Evolutionary conservation across 805 yeast species (phyloP).

Genomic region (Candida wancherniae): DNA sequence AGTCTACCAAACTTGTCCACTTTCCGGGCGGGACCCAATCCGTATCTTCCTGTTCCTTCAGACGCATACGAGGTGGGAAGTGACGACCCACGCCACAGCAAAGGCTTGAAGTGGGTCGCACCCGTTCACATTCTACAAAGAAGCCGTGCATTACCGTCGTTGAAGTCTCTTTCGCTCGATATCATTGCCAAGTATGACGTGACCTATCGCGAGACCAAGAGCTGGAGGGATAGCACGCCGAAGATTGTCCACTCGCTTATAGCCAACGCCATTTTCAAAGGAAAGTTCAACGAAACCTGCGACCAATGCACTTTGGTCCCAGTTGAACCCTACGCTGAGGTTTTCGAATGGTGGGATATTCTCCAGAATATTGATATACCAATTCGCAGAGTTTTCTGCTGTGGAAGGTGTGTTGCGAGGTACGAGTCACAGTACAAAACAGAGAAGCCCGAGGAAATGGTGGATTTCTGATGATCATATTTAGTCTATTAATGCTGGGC

Average conservation of each 20-base stretch:
- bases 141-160: slow-evolving; percentile 35
- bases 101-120: slow-evolving; percentile 17
- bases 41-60: slow-evolving; percentile 25
- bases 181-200: slow-evolving; percentile 48
- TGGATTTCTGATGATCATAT: too few relatives aligned
- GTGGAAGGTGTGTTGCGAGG: slow-evolving; percentile 40
- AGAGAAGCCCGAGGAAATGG: too few relatives aligned
- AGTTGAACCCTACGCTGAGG: slow-evolving; percentile 55
- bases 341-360: slow-evolving; percentile 65
- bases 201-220: slow-evolving; percentile 48
- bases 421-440: slow-evolving; percentile 21
- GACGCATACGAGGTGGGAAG: slow-evolving; percentile 20
- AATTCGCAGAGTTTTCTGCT: slow-evolving; percentile 51
- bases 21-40: slow-evolving; percentile 56
- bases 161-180: slow-evolving; percentile 46
- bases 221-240: slow-evolving; percentile 50
- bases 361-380: slow-evolving; percentile 47
- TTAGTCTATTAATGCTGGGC: too few relatives aligned
- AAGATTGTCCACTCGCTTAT: slow-evolving; percentile 41
- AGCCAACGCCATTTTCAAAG: slow-evolving; percentile 50
- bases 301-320: slow-evolving; percentile 45
- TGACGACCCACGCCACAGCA: slow-evolving; percentile 1
- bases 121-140: slow-evolving; percentile 21
- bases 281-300: slow-evolving; percentile 47
- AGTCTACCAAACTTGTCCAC: slow-evolving; percentile 38